phyloP scores from a whole-genome alignment of 1,284 basidiomycete genomes.

The Vanrija humicola region DNA sequence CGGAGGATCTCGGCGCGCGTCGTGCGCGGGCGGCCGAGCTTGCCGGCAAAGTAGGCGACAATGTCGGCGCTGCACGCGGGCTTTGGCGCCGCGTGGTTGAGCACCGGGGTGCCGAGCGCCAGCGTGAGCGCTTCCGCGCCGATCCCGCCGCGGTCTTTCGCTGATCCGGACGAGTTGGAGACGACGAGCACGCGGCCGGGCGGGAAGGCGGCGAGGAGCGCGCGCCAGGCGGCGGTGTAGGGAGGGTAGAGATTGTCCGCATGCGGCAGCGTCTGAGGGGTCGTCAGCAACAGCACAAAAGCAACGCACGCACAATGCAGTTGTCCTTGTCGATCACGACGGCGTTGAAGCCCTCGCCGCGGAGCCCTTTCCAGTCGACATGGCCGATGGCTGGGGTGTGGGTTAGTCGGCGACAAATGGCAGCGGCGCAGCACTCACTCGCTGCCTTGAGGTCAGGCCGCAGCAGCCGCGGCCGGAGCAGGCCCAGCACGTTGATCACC shows the following conservation, averaged over 20 bases:
- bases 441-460: constrained; percentile 68
- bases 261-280: constrained; percentile 66
- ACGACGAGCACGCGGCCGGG: constrained; percentile 79
- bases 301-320: constrained; percentile 61
- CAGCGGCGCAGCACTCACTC: constrained; percentile 54
- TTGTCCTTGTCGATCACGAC: constrained; percentile 98
- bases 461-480: constrained; percentile 68
- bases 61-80: constrained; percentile 71
- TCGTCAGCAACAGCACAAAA: too few species aligned
- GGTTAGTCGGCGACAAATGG: background rate
- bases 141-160: constrained; percentile 69
- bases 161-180: constrained; percentile 87
- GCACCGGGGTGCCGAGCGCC: constrained; percentile 73
- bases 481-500: constrained; percentile 67
- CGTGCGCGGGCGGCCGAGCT: constrained; percentile 21
- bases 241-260: constrained; percentile 68
- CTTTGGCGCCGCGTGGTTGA: constrained; percentile 71
- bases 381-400: constrained; percentile 69
- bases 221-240: constrained; percentile 72
- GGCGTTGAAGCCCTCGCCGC: constrained; percentile 72
- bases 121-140: constrained; percentile 82
- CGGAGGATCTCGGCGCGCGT: background rate
- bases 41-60: constrained; percentile 56
- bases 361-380: constrained; percentile 76
- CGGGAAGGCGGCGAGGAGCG: constrained; percentile 70